A percentile compares a stretch with the other conserved stretches of the same genome.
Conservation (phyloP, 805 yeast species). For the Citeromyces matritensis region DNA sequence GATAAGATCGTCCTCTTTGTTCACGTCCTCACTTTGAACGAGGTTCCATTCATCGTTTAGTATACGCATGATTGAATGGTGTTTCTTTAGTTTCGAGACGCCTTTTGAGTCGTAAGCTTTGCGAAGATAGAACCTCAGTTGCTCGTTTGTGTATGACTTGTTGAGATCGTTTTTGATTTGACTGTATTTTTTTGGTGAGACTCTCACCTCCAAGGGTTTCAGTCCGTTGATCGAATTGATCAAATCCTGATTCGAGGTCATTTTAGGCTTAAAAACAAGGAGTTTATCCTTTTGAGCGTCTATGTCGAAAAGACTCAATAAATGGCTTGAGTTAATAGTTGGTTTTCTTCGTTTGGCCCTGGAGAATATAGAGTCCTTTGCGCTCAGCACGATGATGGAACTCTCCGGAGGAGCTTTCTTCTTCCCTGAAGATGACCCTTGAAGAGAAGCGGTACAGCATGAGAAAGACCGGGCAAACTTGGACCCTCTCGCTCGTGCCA, state of each 20-base stretch:
- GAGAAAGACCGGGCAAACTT: no score
- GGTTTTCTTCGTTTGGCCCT: neutral
- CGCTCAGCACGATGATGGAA: neutral
- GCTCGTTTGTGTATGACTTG: conserved; percentile 9
- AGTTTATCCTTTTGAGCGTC: conserved; percentile 12
- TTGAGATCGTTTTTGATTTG: conserved; percentile 8
- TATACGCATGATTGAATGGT: conserved; percentile 8
- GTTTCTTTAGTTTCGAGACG: conserved; percentile 4
- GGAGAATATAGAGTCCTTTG: neutral
- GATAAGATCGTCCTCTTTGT: conserved; percentile 6
- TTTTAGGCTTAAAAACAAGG: conserved; percentile 12
- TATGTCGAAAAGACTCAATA: conserved; percentile 10
- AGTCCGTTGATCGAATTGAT: conserved; percentile 11
- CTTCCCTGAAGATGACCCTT: no score
- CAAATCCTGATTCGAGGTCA: conserved; percentile 9
- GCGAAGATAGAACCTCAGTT: conserved; percentile 9
- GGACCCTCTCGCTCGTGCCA: no score
- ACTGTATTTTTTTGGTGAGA: conserved; percentile 9
- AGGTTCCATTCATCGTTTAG: conserved; percentile 12
- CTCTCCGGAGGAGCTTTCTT: neutral
- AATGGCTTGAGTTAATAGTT: conserved; percentile 1
- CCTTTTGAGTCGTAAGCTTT: conserved; percentile 3
- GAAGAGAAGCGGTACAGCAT: no score
- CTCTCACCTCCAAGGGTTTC: conserved; percentile 8
- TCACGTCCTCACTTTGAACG: conserved; percentile 2